phyloP scores from a whole-genome alignment of 2,329 filamentous ascomycete species.

The Ramichloridium luteum region DNA sequence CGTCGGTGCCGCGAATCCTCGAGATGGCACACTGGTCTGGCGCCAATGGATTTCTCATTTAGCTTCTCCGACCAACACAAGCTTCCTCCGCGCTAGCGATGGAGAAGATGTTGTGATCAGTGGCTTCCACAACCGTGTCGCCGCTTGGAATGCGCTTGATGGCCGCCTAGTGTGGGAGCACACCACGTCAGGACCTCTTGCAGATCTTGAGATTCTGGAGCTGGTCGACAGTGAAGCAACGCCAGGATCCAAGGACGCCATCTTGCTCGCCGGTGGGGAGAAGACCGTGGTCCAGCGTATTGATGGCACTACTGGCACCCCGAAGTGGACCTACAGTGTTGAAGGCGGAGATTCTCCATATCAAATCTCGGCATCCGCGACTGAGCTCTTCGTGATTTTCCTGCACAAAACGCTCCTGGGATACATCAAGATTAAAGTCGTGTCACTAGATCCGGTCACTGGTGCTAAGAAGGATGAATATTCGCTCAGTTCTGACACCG shows the following conservation, averaged over 20 bases:
- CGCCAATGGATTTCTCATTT: constrained; percentile 56
- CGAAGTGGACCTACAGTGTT: constrained; percentile 65
- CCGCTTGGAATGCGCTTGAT: constrained; percentile 71
- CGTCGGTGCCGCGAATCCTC: constrained; percentile 79
- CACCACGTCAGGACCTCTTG: constrained; percentile 44
- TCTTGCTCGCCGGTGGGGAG: constrained; percentile 52
- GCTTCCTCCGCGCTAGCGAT: constrained; percentile 58
- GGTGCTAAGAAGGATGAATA: constrained; percentile 63
- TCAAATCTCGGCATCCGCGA: constrained; percentile 59
- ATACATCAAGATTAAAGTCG: constrained; percentile 65
- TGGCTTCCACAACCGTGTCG: constrained; percentile 56
- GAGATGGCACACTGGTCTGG: constrained; percentile 75
- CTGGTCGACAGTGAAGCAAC: constrained; percentile 41
- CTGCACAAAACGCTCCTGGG: constrained; percentile 54
- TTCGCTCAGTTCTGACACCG: constrained; percentile 58
- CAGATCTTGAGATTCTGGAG: constrained; percentile 67
- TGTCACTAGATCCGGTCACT: constrained; percentile 57
- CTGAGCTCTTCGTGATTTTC: constrained; percentile 62
- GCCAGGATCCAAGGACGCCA: constrained; percentile 49
- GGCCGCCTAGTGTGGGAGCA: constrained; percentile 68
- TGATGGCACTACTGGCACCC: constrained; percentile 56
- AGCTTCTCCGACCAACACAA: constrained; percentile 16
- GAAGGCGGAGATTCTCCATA: constrained; percentile 57
- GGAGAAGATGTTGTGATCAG: constrained; percentile 67
- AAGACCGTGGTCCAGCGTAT: constrained; percentile 55